Percentiles rank a stretch among this genome's conserved stretches.
phyloP scores from a whole-genome alignment of 1,139 yeast genomes.

The Candida tetrigidarum region DNA sequence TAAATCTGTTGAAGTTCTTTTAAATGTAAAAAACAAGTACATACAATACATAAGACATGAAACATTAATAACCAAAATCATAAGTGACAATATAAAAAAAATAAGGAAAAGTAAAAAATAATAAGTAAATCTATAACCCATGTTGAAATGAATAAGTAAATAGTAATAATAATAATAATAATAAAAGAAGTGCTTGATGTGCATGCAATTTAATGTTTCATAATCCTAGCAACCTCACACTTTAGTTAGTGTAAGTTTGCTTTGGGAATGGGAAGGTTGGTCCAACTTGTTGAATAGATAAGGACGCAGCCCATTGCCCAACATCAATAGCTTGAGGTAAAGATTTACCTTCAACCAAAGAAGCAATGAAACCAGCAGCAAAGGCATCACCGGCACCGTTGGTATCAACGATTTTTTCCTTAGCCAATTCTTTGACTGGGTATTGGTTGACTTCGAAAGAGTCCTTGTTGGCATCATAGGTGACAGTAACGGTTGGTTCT shows the following conservation, averaged over 20 bases:
- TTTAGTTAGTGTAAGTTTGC: slow-evolving; percentile 51
- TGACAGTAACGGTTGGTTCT: slow-evolving; percentile 82
- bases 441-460: slow-evolving; percentile 52
- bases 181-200: background rate
- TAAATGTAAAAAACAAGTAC: background rate
- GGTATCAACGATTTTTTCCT: slow-evolving; percentile 78
- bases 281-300: slow-evolving; percentile 91
- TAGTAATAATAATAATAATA: slow-evolving; percentile 1
- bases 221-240: background rate
- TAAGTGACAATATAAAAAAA: slow-evolving; percentile 1
- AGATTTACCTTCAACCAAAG: slow-evolving; percentile 74
- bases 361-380: slow-evolving; percentile 97
- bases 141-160: slow-evolving; percentile 17
- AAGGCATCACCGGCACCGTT: slow-evolving; percentile 99
- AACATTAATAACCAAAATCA: background rate
- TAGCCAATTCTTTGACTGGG: slow-evolving; percentile 73
- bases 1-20: slow-evolving; percentile 6
- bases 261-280: slow-evolving; percentile 92
- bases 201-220: slow-evolving; percentile 1
- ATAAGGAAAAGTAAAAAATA: background rate
- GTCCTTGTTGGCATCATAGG: slow-evolving; percentile 51
- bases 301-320: slow-evolving; percentile 97
- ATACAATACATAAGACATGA: slow-evolving; percentile 1
- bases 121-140: slow-evolving; percentile 8
- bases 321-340: slow-evolving; percentile 68